A percentile compares a stretch with the other conserved stretches of the same genome.
Evolutionary conservation across 331 rosid species (phyloP).

Genomic region (Pyracantha coccinea): DNA sequence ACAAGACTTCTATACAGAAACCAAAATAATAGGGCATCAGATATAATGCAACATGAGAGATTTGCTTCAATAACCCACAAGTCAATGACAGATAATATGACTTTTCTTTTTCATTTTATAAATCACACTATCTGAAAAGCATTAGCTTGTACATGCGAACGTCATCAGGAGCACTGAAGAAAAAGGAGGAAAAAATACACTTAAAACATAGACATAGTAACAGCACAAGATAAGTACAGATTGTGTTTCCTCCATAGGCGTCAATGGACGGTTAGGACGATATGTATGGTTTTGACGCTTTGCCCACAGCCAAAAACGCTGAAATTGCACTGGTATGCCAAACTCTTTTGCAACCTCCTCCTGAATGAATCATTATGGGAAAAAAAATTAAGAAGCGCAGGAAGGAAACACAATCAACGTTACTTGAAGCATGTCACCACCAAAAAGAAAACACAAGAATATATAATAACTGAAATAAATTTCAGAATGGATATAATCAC

Average conservation of each 20-base stretch:
- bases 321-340: constrained; percentile 74
- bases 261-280: constrained; percentile 87
- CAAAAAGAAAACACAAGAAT: not conserved
- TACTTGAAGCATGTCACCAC: not conserved
- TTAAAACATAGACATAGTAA: constrained; percentile 4
- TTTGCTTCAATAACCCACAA: not conserved
- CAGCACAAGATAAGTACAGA: constrained; percentile 44
- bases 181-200: not conserved
- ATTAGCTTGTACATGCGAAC: not conserved
- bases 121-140: not conserved
- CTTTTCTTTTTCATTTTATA: not conserved
- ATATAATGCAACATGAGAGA: not conserved
- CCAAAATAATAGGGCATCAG: not conserved
- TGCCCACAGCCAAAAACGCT: constrained; percentile 94
- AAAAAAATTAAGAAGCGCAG: not conserved
- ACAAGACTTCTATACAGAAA: not conserved
- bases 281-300: constrained; percentile 94
- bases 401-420: not conserved
- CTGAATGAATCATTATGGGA: constrained; percentile 32
- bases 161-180: not conserved
- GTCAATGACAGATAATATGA: not conserved
- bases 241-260: constrained; percentile 66
- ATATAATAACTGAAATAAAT: not conserved
- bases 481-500: not conserved
- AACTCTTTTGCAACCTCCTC: constrained; percentile 87